phyloP scores from a whole-genome alignment of 2,329 filamentous ascomycete genomes.

The Juglanconis sp. region DNA sequence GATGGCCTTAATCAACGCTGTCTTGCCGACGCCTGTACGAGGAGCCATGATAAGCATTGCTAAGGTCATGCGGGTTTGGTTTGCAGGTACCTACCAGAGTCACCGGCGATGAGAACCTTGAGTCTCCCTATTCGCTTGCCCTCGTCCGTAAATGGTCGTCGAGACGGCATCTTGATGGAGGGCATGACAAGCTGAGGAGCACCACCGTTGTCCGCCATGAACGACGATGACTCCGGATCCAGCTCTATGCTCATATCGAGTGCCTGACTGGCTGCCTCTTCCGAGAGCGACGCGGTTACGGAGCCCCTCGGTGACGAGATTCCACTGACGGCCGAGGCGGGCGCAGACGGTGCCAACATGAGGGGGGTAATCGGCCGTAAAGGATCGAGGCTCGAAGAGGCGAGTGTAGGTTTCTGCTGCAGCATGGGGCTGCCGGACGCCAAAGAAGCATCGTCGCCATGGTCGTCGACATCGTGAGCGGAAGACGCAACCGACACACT shows the following conservation, averaged over 20 bases:
- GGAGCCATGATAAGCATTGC: constrained; percentile 10
- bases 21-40: constrained; percentile 73
- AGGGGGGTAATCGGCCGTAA: constrained; percentile 46
- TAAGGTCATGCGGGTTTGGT: not conserved
- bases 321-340: constrained; percentile 43
- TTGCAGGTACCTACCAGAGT: constrained; percentile 53
- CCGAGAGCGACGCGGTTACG: constrained; percentile 45
- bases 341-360: constrained; percentile 37
- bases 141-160: constrained; percentile 83
- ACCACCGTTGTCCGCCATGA: constrained; percentile 44
- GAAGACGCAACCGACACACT: constrained; percentile 9
- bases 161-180: constrained; percentile 83
- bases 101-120: constrained; percentile 84
- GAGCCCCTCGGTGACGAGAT: constrained; percentile 52
- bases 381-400: constrained; percentile 11
- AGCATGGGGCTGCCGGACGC: constrained; percentile 16
- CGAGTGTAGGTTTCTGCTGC: constrained; percentile 16
- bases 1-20: constrained; percentile 82
- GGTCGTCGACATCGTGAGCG: not conserved
- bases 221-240: constrained; percentile 40
- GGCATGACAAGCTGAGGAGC: constrained; percentile 94
- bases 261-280: constrained; percentile 37
- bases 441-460: constrained; percentile 12
- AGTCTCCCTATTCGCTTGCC: constrained; percentile 81
- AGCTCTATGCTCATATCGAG: constrained; percentile 37